Evolutionary conservation across 306 rosid species (phyloP), one percentile per base, ranked within the genome.

Genomic region (Cicer arietinum): DNA sequence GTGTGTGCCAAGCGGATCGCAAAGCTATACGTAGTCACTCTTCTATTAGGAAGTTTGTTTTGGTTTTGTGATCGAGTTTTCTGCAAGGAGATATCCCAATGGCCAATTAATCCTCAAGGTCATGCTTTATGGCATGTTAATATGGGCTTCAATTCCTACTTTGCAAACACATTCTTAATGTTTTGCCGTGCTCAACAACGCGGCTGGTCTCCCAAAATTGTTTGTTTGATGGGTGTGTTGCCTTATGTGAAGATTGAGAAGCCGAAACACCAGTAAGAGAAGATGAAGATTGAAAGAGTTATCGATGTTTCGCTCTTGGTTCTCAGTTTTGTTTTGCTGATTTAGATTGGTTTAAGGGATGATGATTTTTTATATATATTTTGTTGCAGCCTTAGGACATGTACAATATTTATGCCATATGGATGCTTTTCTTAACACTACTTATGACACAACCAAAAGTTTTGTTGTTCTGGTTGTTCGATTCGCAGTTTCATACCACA

Each of bases 141-240:
- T 84, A 87, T 90, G 94, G 96, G 94, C 54, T 76, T 90, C 69
- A 90, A 81, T 53, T 76, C 89, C 68, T 89, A 90, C 83, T 84
- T 81, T 48, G 98, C 96, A 41, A 89, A 92, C 89, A 87, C 96
- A 12, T 90, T 92, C 89, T 69, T 92, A 83, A 92, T 92, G 98
- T 92, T 89, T 77, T 92, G 98, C 74, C 92, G 96, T 50, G 96
- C 98, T 77, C 84, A 92, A 62, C 98, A 92, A 76, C 86, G 89
- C 60, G 91, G 83, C 1, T 90, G 91, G 92, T 76, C 86, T 46
- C 96, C 98, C 0, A 85, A 84, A 81, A 51, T 92, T 46, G 87
- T 78, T 57, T 77, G 42, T 79, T 13, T 89, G 35, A 71, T 86
- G 86, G 96, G 98, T 71, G 6, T 90, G 54, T 83, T 90, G 46